phyloP scores from a whole-genome alignment of 169 alveolate genomes.

The Plasmodium coatneyi region DNA sequence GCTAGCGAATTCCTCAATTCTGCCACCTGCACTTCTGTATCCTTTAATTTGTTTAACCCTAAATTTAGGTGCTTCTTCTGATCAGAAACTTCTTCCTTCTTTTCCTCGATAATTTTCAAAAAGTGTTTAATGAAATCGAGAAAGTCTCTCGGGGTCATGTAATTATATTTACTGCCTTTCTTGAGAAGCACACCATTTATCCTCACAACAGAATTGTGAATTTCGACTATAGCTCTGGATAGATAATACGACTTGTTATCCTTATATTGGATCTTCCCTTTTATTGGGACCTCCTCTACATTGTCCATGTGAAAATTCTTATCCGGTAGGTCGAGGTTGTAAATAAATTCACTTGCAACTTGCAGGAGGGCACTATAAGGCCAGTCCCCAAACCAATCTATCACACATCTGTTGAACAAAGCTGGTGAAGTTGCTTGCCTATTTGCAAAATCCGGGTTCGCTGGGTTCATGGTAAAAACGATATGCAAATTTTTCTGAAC shows the following conservation, averaged over 20 bases:
- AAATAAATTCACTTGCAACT: slow-evolving; percentile 94
- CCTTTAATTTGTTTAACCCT: slow-evolving; percentile 95
- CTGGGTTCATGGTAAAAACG: slow-evolving; percentile 99
- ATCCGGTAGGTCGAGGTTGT: slow-evolving; percentile 81
- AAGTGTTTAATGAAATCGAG: slow-evolving; percentile 96
- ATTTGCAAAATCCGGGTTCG: slow-evolving; percentile 97
- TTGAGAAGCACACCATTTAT: slow-evolving; percentile 52
- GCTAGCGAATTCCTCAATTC: slow-evolving; percentile 92
- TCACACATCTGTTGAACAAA: slow-evolving; percentile 97
- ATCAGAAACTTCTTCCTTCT: slow-evolving; percentile 93
- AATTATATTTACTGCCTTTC: slow-evolving; percentile 67
- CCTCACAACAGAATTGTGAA: slow-evolving; percentile 44
- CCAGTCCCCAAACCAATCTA: slow-evolving; percentile 99
- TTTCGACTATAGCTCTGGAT: slow-evolving; percentile 73
- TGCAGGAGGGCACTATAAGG: slow-evolving; percentile 94
- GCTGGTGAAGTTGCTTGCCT: slow-evolving; percentile 98
- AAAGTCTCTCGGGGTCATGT: slow-evolving; percentile 94
- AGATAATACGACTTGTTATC: slow-evolving; percentile 50
- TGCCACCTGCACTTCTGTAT: slow-evolving; percentile 94
- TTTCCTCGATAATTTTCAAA: slow-evolving; percentile 90
- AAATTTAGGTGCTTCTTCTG: slow-evolving; percentile 94
- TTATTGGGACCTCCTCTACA: slow-evolving; percentile 58
- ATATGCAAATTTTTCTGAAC: slow-evolving; percentile 97
- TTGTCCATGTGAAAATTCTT: slow-evolving; percentile 51
- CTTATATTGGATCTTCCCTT: slow-evolving; percentile 55